Evolutionary conservation across 106 monocot species (phyloP).

Genomic region (Allium sativum): DNA sequence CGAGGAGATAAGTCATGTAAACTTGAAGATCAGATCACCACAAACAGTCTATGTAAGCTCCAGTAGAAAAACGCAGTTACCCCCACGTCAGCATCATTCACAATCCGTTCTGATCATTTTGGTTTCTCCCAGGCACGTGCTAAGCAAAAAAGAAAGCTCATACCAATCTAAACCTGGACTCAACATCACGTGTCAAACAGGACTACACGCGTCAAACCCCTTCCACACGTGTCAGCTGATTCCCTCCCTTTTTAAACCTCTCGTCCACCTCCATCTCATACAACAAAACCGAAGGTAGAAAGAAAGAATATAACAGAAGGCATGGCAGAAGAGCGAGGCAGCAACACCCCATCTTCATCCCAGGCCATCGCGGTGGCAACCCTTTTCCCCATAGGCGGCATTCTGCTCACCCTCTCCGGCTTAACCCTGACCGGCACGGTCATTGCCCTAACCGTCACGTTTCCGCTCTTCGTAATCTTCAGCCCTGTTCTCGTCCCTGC

Average conservation of each 20-base stretch:
- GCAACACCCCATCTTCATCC: slow-evolving; percentile 10
- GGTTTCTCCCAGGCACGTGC: no score
- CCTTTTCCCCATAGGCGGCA: slow-evolving; percentile 53
- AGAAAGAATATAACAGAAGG: no score
- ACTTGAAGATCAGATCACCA: no score
- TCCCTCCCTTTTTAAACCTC: slow-evolving; percentile 7
- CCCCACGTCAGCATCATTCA: no score
- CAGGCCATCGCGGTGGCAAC: slow-evolving; percentile 32
- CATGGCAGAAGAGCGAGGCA: neutral
- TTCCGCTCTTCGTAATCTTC: slow-evolving; percentile 43
- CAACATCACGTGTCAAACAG: neutral
- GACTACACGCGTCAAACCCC: neutral
- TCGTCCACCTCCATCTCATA: no score
- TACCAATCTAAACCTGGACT: neutral
- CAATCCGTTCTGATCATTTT: no score
- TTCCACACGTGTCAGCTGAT: slow-evolving; percentile 12
- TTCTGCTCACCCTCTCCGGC: slow-evolving; percentile 32
- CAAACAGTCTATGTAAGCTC: no score
- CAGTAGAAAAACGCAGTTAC: no score
- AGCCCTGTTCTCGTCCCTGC: slow-evolving; percentile 51
- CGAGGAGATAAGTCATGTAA: no score
- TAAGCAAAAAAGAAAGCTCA: no score
- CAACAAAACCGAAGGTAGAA: neutral
- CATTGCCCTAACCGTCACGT: slow-evolving; percentile 21
- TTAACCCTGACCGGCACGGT: slow-evolving; percentile 30